Percentiles rank a stretch among this genome's conserved stretches.
These are phyloP conservation scores for Forsythia suspensa DNA, from an alignment of 257 asterid genomes.

Conservation along the genomic window DNA sequence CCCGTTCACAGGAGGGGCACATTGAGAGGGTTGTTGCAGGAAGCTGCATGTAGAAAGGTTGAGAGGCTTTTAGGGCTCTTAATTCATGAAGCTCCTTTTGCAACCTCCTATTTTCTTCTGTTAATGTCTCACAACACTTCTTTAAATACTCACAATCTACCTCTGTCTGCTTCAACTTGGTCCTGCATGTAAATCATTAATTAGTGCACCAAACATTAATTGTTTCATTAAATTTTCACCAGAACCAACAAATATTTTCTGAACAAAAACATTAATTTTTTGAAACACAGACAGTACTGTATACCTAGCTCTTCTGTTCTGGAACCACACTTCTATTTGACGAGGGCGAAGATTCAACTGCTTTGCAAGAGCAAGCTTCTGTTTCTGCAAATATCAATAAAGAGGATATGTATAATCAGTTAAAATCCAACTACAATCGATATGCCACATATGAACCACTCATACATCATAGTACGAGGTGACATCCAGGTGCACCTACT, in stretches of 20 bases:
- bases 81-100: constrained; percentile 85
- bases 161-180: constrained; percentile 94
- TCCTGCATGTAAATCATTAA: constrained; percentile 37
- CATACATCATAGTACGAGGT: no score
- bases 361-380: constrained; percentile 72
- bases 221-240: constrained; percentile 34
- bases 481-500: no score
- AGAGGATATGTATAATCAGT: not conserved
- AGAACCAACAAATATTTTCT: not conserved
- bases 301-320: constrained; percentile 90
- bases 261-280: not conserved
- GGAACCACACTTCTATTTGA: constrained; percentile 97
- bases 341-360: constrained; percentile 88
- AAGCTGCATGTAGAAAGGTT: constrained; percentile 80
- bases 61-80: constrained; percentile 73
- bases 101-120: constrained; percentile 80
- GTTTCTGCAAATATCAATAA: constrained; percentile 51
- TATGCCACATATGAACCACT: no score
- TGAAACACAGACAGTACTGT: not conserved
- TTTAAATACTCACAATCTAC: constrained; percentile 91
- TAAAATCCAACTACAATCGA: not conserved
- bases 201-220: constrained; percentile 8
- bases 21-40: constrained; percentile 92
- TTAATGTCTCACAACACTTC: constrained; percentile 78
- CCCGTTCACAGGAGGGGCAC: constrained; percentile 90